A percentile compares a stretch with the other conserved stretches of the same genome.
Evolutionary conservation across 2,329 filamentous ascomycete genomes (phyloP).

Genomic region (Arthrobotrys sphaeroides): DNA sequence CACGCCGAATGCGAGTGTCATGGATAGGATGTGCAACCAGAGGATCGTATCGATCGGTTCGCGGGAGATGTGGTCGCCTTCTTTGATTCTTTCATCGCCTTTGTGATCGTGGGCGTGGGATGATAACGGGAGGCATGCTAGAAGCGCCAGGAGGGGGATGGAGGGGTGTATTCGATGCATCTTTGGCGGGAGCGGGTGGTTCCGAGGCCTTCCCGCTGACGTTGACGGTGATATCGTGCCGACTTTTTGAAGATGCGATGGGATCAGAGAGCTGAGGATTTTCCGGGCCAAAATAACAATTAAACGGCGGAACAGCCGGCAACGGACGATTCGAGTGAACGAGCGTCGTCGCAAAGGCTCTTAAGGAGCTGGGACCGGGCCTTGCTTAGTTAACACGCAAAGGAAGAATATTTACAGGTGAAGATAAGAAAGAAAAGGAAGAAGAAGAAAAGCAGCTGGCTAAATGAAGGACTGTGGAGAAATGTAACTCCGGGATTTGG

Average conservation of each 20-base stretch:
- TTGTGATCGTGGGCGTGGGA: slow-evolving; percentile 26
- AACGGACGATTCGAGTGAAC: background rate
- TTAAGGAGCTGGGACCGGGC: background rate
- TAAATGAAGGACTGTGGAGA: background rate
- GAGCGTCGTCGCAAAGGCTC: slow-evolving; percentile 3
- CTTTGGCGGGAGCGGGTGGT: background rate
- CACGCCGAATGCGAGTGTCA: slow-evolving; percentile 86
- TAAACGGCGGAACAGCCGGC: too few species aligned
- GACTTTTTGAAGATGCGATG: background rate
- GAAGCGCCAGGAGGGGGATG: background rate
- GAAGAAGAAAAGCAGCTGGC: background rate
- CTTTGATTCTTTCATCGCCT: slow-evolving; percentile 41
- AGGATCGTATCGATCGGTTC: slow-evolving; percentile 73
- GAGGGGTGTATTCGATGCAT: slow-evolving; percentile 25
- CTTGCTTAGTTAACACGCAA: background rate
- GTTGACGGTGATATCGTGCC: background rate
- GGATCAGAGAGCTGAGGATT: background rate
- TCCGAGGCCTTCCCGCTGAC: background rate
- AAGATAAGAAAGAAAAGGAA: background rate
- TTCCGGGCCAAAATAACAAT: background rate
- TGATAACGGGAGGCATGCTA: slow-evolving; percentile 54
- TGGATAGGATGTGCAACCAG: slow-evolving; percentile 93
- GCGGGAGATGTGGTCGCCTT: slow-evolving; percentile 32
- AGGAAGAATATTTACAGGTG: too few species aligned
- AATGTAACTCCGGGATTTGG: background rate